Conservation (phyloP, 2,329 filamentous ascomycete genomes). For the Botrytis cinerea region DNA sequence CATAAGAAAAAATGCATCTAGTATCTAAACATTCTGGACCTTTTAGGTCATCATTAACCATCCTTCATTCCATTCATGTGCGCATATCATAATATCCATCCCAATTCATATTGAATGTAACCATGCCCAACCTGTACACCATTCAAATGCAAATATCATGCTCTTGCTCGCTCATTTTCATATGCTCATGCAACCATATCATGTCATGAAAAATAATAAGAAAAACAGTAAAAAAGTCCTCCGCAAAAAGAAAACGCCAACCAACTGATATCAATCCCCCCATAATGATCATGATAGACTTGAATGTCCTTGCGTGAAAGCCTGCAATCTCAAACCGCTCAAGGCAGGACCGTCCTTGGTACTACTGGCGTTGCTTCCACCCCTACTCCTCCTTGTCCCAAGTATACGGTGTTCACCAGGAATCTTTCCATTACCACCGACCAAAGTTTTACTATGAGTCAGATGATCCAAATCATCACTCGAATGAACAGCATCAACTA, state of each 20-base stretch:
- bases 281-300: slow-evolving; percentile 9
- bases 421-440: slow-evolving; percentile 23
- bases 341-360: slow-evolving; percentile 25
- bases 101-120: slow-evolving; percentile 12
- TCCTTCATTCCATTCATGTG: slow-evolving; percentile 14
- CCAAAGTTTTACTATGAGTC: slow-evolving; percentile 17
- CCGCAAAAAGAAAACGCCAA: background rate
- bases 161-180: slow-evolving; percentile 9
- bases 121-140: slow-evolving; percentile 18
- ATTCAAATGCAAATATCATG: slow-evolving; percentile 12
- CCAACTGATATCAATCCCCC: background rate
- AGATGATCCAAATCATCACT: slow-evolving; percentile 22
- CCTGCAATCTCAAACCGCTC: slow-evolving; percentile 15
- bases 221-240: background rate
- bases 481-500: slow-evolving; percentile 30
- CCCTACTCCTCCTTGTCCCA: slow-evolving; percentile 26
- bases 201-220: slow-evolving; percentile 8
- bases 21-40: slow-evolving; percentile 14
- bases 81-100: slow-evolving; percentile 16
- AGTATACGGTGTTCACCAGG: slow-evolving; percentile 23
- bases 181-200: slow-evolving; percentile 16
- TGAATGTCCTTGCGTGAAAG: slow-evolving; percentile 17
- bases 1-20: slow-evolving; percentile 9
- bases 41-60: slow-evolving; percentile 12
- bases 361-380: slow-evolving; percentile 29